Evolutionary conservation across 2,329 filamentous ascomycete genomes (phyloP).

Genomic region (Alternaria longipes): DNA sequence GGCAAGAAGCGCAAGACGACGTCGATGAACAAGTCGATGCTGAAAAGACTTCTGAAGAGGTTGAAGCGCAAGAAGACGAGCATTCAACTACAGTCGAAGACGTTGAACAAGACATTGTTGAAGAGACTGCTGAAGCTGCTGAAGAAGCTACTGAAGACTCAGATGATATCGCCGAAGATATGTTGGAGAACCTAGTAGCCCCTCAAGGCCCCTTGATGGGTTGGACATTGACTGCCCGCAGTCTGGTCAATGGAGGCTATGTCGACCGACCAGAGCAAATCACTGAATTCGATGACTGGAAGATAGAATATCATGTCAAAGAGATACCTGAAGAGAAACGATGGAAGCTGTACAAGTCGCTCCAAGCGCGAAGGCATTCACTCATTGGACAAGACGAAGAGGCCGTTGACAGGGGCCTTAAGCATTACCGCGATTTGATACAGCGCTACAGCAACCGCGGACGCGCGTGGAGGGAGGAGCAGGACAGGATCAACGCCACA

Average conservation of each 20-base stretch:
- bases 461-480: conserved; percentile 63
- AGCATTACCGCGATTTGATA: conserved; percentile 58
- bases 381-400: conserved; percentile 52
- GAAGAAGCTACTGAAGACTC: conserved; percentile 7
- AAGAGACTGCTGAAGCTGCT: not conserved
- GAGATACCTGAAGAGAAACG: conserved; percentile 55
- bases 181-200: not conserved
- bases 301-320: conserved; percentile 78
- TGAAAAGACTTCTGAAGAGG: conserved; percentile 32
- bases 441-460: conserved; percentile 64
- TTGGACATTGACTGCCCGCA: conserved; percentile 76
- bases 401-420: conserved; percentile 46
- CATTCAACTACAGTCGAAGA: not conserved
- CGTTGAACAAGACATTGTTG: not conserved
- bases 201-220: conserved; percentile 63
- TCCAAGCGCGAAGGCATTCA: conserved; percentile 65
- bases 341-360: conserved; percentile 40
- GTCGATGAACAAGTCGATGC: conserved; percentile 46
- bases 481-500: conserved; percentile 63
- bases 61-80: conserved; percentile 4
- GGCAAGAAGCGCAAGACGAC: conserved; percentile 44
- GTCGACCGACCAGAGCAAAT: conserved; percentile 69
- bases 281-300: conserved; percentile 65
- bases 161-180: not conserved
- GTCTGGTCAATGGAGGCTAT: conserved; percentile 72